Evolutionary conservation across 2,329 filamentous ascomycete species (phyloP).

Genomic region (Cadophora sp.): DNA sequence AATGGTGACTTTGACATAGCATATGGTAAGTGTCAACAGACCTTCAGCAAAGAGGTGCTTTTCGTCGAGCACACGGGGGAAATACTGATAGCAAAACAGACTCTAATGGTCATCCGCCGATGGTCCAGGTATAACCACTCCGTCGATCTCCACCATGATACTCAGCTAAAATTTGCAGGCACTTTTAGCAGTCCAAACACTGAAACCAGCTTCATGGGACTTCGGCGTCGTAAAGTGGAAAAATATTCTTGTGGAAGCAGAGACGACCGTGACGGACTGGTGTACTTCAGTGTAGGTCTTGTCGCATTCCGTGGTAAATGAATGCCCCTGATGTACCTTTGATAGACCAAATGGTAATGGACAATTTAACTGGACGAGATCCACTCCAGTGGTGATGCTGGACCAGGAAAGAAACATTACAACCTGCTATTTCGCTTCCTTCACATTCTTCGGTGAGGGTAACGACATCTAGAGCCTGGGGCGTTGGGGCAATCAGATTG

Average conservation of each 20-base stretch:
- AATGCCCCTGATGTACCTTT: too few relatives aligned
- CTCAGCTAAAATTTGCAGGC: not conserved
- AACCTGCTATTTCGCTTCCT: constrained; percentile 5
- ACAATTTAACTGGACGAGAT: not conserved
- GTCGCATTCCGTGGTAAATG: too few relatives aligned
- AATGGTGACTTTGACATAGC: not conserved
- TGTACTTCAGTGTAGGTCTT: not conserved
- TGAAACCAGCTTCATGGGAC: not conserved
- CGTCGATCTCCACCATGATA: not conserved
- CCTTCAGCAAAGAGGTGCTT: not conserved
- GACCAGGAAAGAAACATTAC: not conserved
- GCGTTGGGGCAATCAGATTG: not conserved
- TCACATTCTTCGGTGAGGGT: not conserved
- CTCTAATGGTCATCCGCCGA: not conserved
- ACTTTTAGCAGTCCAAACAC: not conserved
- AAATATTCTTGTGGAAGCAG: not conserved
- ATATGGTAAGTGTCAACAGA: not conserved
- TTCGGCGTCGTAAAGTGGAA: not conserved
- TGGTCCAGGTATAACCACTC: not conserved
- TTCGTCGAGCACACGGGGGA: too few relatives aligned
- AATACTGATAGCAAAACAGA: not conserved
- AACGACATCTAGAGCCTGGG: not conserved
- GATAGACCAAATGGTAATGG: not conserved
- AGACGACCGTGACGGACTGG: not conserved
- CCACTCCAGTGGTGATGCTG: not conserved